These are phyloP conservation scores for Xylariaceae sp. DNA, from an alignment of 2,329 filamentous ascomycete genomes.

Conservation along the genomic window DNA sequence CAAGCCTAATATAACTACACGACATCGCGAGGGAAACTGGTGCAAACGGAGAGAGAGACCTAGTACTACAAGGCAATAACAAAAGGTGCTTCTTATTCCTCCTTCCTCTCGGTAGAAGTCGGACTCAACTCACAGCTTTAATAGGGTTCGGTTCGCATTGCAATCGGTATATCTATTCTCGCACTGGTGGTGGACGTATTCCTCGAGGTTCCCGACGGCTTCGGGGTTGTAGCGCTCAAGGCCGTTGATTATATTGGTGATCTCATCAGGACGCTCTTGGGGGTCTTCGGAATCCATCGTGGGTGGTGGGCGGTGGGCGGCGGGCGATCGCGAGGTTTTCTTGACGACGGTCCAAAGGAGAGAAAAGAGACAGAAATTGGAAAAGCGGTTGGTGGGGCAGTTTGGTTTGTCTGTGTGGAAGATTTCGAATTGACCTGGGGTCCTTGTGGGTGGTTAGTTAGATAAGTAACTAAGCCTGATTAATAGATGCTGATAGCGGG, in stretches of 20 bases:
- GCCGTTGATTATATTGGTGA: constrained; percentile 89
- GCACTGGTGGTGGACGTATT: constrained; percentile 91
- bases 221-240: constrained; percentile 98
- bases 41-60: too few relatives aligned
- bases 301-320: constrained; percentile 16
- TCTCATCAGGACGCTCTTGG: constrained; percentile 85
- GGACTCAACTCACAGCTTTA: constrained; percentile 80
- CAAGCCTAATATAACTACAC: too few relatives aligned
- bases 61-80: too few relatives aligned
- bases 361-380: constrained; percentile 23
- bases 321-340: constrained; percentile 23
- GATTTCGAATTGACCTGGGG: constrained; percentile 25
- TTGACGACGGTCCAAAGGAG: constrained; percentile 21
- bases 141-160: constrained; percentile 90
- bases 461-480: constrained; percentile 12
- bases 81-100: too few relatives aligned
- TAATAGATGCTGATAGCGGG: neutral
- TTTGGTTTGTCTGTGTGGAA: constrained; percentile 9
- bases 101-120: too few relatives aligned
- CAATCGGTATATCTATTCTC: constrained; percentile 90
- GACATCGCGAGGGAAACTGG: too few relatives aligned
- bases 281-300: constrained; percentile 74
- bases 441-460: constrained; percentile 21
- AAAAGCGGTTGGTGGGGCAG: constrained; percentile 26
- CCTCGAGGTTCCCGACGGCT: constrained; percentile 87